A percentile compares a stretch with the other conserved stretches of the same genome.
Conservation (phyloP, 2,329 filamentous ascomycete genomes). For the Pseudocercospora fuligena region DNA sequence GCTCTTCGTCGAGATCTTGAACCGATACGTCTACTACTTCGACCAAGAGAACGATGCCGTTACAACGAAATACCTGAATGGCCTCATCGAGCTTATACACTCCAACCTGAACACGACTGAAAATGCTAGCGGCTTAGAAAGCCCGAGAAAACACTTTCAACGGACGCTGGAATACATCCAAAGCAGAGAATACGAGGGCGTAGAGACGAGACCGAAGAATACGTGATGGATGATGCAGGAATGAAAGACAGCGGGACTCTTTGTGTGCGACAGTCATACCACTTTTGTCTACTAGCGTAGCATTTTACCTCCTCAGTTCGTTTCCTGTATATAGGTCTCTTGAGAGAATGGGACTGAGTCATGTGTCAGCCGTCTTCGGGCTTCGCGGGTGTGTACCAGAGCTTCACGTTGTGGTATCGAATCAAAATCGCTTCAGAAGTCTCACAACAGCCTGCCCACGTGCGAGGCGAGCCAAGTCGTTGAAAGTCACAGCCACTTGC, state of each 20-base stretch:
- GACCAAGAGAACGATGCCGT: conserved; percentile 99
- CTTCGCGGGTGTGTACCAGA: not conserved
- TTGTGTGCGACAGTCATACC: conserved; percentile 9
- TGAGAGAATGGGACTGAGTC: not conserved
- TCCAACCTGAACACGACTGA: conserved; percentile 89
- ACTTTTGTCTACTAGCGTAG: conserved; percentile 4
- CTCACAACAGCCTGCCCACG: not conserved
- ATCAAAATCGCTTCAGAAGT: not conserved
- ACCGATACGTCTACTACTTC: conserved; percentile 99
- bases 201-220: conserved; percentile 69
- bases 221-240: conserved; percentile 7
- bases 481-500: too few species aligned
- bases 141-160: conserved; percentile 90
- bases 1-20: conserved; percentile 96
- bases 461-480: not conserved
- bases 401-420: not conserved
- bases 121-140: conserved; percentile 81
- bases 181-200: conserved; percentile 88
- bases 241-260: not conserved
- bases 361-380: not conserved
- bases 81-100: conserved; percentile 96
- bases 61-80: conserved; percentile 97
- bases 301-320: not conserved
- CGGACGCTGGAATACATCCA: conserved; percentile 93
- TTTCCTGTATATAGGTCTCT: conserved; percentile 9